A percentile compares a stretch with the other conserved stretches of the same genome.
Conservation (phyloP, 1,284 basidiomycete genomes). For the Cryptococcus sp. region DNA sequence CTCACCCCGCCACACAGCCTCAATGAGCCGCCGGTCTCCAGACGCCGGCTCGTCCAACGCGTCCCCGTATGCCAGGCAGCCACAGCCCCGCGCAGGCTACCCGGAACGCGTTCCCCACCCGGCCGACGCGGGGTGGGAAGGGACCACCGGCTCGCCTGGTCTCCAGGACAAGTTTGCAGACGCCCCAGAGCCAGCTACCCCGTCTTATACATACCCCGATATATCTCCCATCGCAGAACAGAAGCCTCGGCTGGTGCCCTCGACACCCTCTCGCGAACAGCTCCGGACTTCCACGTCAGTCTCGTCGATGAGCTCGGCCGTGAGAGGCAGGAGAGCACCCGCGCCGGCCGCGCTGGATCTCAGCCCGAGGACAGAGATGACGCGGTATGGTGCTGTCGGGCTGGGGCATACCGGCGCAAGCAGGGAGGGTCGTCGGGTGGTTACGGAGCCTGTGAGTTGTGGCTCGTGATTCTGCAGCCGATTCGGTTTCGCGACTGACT, state of each 20-base stretch:
- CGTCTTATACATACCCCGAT: not conserved
- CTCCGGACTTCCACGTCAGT: constrained; percentile 20
- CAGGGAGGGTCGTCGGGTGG: constrained; percentile 3
- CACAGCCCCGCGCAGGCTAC: constrained; percentile 2
- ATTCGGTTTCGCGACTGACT: not conserved
- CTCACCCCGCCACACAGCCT: not conserved
- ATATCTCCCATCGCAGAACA: not conserved
- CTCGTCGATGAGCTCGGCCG: constrained; percentile 25
- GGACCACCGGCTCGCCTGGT: not conserved
- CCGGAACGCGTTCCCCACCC: constrained; percentile 5
- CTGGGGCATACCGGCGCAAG: constrained; percentile 1
- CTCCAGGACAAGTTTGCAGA: no score
- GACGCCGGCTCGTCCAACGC: constrained; percentile 8
- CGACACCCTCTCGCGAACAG: constrained; percentile 14
- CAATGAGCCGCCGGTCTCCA: constrained; percentile 6
- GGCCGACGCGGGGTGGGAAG: constrained; percentile 7
- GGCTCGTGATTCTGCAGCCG: not conserved
- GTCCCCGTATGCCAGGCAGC: constrained; percentile 3
- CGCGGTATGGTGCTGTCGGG: constrained; percentile 10
- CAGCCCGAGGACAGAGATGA: constrained; percentile 23
- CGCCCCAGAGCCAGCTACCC: not conserved
- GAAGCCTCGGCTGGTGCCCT: constrained; percentile 1
- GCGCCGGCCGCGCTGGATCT: constrained; percentile 41
- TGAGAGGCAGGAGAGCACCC: constrained; percentile 33
- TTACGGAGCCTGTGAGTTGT: constrained; percentile 17